Base-by-base conservation (phyloP, 345 rosid genomes). In the Angophora floribunda region DNA sequence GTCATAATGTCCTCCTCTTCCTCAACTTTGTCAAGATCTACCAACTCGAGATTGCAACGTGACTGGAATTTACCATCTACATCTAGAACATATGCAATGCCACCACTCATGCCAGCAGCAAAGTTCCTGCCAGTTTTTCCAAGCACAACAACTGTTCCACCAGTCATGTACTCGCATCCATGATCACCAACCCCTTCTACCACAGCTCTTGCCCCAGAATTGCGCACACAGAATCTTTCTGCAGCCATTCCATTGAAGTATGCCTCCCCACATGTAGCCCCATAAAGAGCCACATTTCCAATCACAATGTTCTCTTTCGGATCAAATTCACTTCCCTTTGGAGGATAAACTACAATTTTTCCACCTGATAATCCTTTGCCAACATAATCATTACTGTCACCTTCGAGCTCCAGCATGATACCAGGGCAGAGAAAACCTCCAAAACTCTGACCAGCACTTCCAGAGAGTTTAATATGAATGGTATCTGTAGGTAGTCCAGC, bases 81-180 rank as follows among this genome's bases (percentile, higher is more conserved):
- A 89, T 98, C 99, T 80, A 98, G 93, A 89, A 98, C 97, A 90
- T 96, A 98, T 84, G 99, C 99, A 88, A 96, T 79, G 90, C 99
- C 99, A 49, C 99, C 99, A 91, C 99, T 98, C 99, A 98, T 98
- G 86, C 99, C 99, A 19, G 99, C 99, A 88, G 99, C 99, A 89
- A 98, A 98, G 91, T 98, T 98, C 92, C 99, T 95, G 79, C 99
- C 99, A 44, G 99, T 97, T 92, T 95, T 97, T 52, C 99, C 99
- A 28, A 98, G 99, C 86, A 98, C 98, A 87, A 95, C 98, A 7
- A 98, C 98, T 9, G 95, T 98, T 50, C 99, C 99, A 53, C 99
- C 99, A 24, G 99, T 98, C 99, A 98, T 98, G 93, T 98, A 98
- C 91, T 98, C 99, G 24, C 99, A 98, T 52, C 99, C 99, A 90